A percentile compares a stretch with the other conserved stretches of the same genome.
These are phyloP conservation scores for Mariannaea sp. DNA, from an alignment of 2,329 filamentous ascomycete genomes.

Conservation along the genomic window DNA sequence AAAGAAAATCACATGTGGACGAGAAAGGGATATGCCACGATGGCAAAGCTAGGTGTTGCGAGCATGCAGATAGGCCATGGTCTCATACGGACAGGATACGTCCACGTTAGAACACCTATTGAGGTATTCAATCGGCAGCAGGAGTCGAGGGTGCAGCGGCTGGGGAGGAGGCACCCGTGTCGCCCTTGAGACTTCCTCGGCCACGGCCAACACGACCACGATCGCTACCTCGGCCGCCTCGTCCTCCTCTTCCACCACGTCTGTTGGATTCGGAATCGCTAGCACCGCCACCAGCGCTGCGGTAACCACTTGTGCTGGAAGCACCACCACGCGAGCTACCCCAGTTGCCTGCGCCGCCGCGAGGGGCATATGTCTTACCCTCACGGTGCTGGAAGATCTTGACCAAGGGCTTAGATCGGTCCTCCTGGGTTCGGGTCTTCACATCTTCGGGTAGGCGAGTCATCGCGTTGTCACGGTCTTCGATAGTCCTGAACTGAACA, in stretches of 20 bases:
- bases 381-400: slow-evolving; percentile 80
- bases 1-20: slow-evolving; percentile 33
- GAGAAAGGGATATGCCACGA: slow-evolving; percentile 28
- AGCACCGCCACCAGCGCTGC: slow-evolving; percentile 78
- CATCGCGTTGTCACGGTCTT: slow-evolving; percentile 82
- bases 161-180: slow-evolving; percentile 59
- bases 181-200: slow-evolving; percentile 62
- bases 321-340: slow-evolving; percentile 67
- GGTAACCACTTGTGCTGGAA: slow-evolving; percentile 72
- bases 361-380: slow-evolving; percentile 57
- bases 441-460: slow-evolving; percentile 74
- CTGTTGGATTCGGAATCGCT: slow-evolving; percentile 67
- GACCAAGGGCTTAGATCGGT: slow-evolving; percentile 78
- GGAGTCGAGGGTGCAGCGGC: slow-evolving; percentile 58
- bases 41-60: slow-evolving; percentile 25
- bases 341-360: slow-evolving; percentile 71
- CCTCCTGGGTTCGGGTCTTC: slow-evolving; percentile 73
- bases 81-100: slow-evolving; percentile 22
- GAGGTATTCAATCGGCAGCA: slow-evolving; percentile 43
- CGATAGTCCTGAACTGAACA: slow-evolving; percentile 77
- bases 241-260: slow-evolving; percentile 59
- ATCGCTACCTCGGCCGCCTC: slow-evolving; percentile 63
- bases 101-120: slow-evolving; percentile 20
- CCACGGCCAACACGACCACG: slow-evolving; percentile 62
- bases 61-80: slow-evolving; percentile 21